phyloP scores from a whole-genome alignment of 768 basidiomycete species.

The Rhizopogon rudus region DNA sequence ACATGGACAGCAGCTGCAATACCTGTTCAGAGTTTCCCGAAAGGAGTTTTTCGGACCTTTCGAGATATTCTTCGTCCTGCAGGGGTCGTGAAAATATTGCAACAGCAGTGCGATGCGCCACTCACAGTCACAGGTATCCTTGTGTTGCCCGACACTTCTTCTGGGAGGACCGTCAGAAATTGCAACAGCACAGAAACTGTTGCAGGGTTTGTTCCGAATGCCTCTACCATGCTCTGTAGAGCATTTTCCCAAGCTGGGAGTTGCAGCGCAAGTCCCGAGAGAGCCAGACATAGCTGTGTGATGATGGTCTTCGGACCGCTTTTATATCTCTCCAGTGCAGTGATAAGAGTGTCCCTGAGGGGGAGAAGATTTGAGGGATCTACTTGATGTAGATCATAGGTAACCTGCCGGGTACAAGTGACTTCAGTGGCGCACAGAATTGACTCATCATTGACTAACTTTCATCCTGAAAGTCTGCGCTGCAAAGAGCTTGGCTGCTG shows the following conservation, averaged over 20 bases:
- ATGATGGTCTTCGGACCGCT: constrained; percentile 79
- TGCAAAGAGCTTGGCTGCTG: constrained; percentile 85
- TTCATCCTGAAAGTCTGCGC: constrained; percentile 96
- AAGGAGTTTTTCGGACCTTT: constrained; percentile 56
- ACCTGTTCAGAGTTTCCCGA: constrained; percentile 68
- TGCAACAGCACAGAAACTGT: constrained; percentile 83
- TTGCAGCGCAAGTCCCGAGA: constrained; percentile 89
- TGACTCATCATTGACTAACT: constrained; percentile 41
- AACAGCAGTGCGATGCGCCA: constrained; percentile 8
- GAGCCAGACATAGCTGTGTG: constrained; percentile 84
- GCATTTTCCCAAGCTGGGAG: constrained; percentile 81
- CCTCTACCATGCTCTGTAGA: constrained; percentile 75
- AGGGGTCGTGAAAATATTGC: constrained; percentile 7
- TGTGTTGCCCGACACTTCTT: constrained; percentile 80
- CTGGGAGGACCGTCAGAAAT: constrained; percentile 87
- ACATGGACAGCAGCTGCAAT: constrained; percentile 77
- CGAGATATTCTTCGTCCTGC: constrained; percentile 74
- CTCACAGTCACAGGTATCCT: constrained; percentile 86
- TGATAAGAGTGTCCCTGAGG: constrained; percentile 84
- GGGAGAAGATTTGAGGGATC: constrained; percentile 63
- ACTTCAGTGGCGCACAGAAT: constrained; percentile 18
- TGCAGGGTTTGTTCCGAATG: constrained; percentile 77
- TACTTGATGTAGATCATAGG: constrained; percentile 91
- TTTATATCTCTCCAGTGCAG: constrained; percentile 68
- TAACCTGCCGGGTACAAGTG: constrained; percentile 59